Conservation (phyloP, 1,284 basidiomycete species). For the Cryptococcus deneoformans region DNA sequence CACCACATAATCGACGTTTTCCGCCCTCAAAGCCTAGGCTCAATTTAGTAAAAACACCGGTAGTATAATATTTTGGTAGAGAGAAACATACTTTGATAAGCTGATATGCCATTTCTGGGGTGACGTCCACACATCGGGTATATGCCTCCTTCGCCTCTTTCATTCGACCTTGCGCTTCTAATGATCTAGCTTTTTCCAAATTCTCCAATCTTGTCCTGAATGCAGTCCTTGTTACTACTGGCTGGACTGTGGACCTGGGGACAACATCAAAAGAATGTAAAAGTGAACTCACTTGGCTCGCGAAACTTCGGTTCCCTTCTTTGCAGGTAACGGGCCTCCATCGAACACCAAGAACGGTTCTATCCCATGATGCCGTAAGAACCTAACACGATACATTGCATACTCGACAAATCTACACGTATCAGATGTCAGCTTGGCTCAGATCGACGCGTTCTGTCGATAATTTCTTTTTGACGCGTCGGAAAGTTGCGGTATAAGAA, state of each 20-base stretch:
- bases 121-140: conserved; percentile 90
- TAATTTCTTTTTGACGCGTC: conserved; percentile 12
- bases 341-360: conserved; percentile 94
- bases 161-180: conserved; percentile 73
- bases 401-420: conserved; percentile 83
- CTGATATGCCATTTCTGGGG: conserved; percentile 96
- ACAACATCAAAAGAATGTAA: neutral
- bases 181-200: conserved; percentile 62
- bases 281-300: conserved; percentile 57
- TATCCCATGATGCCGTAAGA: conserved; percentile 80
- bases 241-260: neutral
- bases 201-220: conserved; percentile 50
- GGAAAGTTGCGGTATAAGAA: neutral
- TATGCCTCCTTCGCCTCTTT: conserved; percentile 82
- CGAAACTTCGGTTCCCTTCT: conserved; percentile 82
- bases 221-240: neutral
- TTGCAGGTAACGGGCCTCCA: conserved; percentile 91
- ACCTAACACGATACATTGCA: conserved; percentile 85
- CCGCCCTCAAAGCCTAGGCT: conserved; percentile 71
- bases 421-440: too few relatives aligned
- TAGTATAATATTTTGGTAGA: neutral
- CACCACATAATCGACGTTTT: conserved; percentile 79
- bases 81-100: conserved; percentile 75
- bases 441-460: neutral
- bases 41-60: conserved; percentile 1